Conservation (phyloP, 2,329 filamentous ascomycete species). For the Penicillium palitans region DNA sequence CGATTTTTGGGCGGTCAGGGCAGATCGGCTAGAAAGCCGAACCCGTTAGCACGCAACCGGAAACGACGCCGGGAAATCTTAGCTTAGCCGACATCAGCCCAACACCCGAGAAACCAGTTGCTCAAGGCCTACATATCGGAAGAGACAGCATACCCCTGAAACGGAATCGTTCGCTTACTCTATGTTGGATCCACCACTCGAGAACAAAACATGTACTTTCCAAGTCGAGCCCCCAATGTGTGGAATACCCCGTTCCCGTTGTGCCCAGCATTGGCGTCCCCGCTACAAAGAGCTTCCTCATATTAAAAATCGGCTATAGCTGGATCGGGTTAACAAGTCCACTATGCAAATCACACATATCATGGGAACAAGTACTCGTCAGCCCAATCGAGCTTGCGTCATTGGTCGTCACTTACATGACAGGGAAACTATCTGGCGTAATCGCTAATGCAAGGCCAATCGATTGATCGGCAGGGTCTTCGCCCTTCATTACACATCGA, state of each 20-base stretch:
- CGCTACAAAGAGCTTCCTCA: background rate
- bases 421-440: background rate
- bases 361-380: conserved; percentile 3
- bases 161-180: background rate
- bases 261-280: conserved; percentile 3
- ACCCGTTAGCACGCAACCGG: conserved; percentile 9
- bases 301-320: background rate
- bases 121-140: background rate
- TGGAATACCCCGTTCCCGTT: conserved; percentile 4
- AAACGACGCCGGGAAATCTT: background rate
- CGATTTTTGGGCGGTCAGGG: background rate
- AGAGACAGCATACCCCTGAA: background rate
- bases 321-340: background rate
- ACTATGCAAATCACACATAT: background rate
- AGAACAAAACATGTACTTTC: conserved; percentile 1
- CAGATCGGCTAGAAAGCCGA: conserved; percentile 21
- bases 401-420: background rate
- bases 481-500: background rate
- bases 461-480: conserved; percentile 8
- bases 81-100: conserved; percentile 4
- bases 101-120: background rate
- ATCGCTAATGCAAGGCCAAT: conserved; percentile 1
- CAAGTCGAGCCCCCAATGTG: background rate
- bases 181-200: conserved; percentile 1
- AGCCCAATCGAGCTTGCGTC: background rate